Evolutionary conservation across 208 protist genomes (phyloP), one percentile per base, ranked within the genome.

Genomic region (Crithidia brevicula): DNA sequence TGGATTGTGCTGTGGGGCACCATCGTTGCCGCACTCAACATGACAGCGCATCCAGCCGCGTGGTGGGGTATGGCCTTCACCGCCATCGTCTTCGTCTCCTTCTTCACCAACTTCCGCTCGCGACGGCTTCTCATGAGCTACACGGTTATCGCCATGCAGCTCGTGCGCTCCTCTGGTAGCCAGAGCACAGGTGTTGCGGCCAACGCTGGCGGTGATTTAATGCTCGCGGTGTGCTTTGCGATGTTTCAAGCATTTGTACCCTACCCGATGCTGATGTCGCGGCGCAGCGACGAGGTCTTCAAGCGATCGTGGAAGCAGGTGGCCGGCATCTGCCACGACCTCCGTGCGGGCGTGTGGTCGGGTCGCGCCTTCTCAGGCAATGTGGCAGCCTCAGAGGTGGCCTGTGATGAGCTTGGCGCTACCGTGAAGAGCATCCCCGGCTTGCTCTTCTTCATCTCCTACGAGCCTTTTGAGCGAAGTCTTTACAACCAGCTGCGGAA

Each of bases 21-120:
- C 10, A 54, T 89, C 40, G 62, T 77, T 15, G 25, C 59, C 3
- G 33, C 65, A 0, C 64, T 77, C 5, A 68, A 74, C 42, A 33
- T 52, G 31, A 30, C 60, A 6, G 36, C 59, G 1, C 45, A 88
- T 54, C 61, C 69, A 22, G 20, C 34, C 30, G 72, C 54, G 11
- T 89, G 83, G 83, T 89, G 83, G 83, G 74, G 60, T 30, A 25
- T 79, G 42, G 42, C 74, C 22, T 89, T 88, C 65, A 56, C 68
- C 20, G 53, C 46, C 5, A 45, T 77, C 8, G 58, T 89, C 31
- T 23, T 81, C 25, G 42, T 85, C 38, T 77, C 75, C 27, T 79
- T 83, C 56, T 65, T 79, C 64, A 72, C 77, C 0, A 74, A 79
- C 49, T 54, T 85, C 30, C 76, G 74, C 27, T 69, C 71, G 20